These are phyloP conservation scores for Diaporthe sp. DNA, from an alignment of 2,329 filamentous ascomycete species.

Conservation along the genomic window DNA sequence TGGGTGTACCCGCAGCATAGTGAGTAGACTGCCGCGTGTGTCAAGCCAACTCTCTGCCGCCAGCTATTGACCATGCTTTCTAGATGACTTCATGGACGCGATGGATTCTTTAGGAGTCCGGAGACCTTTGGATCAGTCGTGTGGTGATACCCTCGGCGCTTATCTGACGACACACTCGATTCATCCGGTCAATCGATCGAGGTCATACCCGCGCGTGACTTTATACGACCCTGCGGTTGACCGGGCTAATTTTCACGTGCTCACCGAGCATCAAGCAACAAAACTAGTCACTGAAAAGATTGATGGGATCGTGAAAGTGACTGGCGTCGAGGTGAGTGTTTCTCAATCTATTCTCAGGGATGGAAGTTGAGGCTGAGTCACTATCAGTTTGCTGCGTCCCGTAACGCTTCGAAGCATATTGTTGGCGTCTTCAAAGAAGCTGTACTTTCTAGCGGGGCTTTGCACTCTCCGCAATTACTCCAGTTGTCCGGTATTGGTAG, in stretches of 20 bases:
- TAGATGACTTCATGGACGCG: slow-evolving; percentile 10
- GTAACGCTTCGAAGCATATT: neutral
- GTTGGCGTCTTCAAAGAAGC: neutral
- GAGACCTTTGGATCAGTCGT: slow-evolving; percentile 3
- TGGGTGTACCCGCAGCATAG: slow-evolving; percentile 1
- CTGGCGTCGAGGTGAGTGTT: neutral
- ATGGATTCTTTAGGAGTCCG: neutral
- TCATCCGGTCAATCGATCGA: slow-evolving; percentile 3
- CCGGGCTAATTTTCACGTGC: neutral
- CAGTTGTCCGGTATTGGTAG: slow-evolving; percentile 6
- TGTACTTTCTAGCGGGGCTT: neutral
- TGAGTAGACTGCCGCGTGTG: neutral
- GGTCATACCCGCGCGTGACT: neutral
- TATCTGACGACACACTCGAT: slow-evolving; percentile 11
- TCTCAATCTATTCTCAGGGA: too few relatives aligned
- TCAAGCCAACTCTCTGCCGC: neutral
- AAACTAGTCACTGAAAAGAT: neutral
- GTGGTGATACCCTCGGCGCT: neutral
- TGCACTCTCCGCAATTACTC: slow-evolving; percentile 4
- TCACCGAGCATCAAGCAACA: neutral
- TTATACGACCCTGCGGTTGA: neutral
- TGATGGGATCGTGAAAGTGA: neutral
- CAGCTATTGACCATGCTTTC: neutral
- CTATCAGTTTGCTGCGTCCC: slow-evolving; percentile 5
- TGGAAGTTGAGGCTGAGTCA: neutral